Percentiles rank a stretch among this genome's conserved stretches.
Evolutionary conservation across 345 rosid genomes (phyloP).

Genomic region (Brassica carinata): DNA sequence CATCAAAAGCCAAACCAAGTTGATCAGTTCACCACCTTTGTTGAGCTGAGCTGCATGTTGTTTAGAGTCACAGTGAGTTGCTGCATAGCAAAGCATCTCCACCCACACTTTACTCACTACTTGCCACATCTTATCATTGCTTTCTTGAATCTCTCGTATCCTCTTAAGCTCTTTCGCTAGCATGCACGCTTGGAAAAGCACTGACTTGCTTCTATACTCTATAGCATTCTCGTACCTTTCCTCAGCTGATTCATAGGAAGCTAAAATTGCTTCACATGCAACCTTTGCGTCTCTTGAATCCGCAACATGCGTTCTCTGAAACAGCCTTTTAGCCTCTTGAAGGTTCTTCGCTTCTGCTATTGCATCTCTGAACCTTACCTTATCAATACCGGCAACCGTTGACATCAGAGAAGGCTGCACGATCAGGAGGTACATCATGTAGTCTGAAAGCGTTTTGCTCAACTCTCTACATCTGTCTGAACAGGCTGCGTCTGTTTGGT

Average conservation of each 20-base stretch:
- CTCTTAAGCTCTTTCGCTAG: slow-evolving; percentile 47
- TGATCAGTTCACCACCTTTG: slow-evolving; percentile 52
- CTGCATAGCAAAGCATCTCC: slow-evolving; percentile 35
- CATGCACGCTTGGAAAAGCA: slow-evolving; percentile 50
- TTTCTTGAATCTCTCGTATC: neutral
- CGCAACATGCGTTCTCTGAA: neutral
- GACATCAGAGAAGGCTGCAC: neutral
- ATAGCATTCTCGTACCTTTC: neutral
- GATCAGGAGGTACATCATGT: neutral
- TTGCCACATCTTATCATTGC: slow-evolving; percentile 9
- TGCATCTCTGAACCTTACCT: neutral
- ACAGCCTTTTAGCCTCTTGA: neutral
- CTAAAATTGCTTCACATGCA: neutral
- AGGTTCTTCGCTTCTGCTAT: neutral
- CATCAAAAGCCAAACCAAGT: slow-evolving; percentile 54
- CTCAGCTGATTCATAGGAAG: neutral
- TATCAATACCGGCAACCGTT: neutral
- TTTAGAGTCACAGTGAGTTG: slow-evolving; percentile 24
- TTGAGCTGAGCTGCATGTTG: slow-evolving; percentile 47
- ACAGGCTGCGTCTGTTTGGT: neutral
- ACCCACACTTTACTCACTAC: slow-evolving; percentile 34
- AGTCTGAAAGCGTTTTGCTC: neutral
- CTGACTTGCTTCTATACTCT: slow-evolving; percentile 31
- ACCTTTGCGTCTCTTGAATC: neutral
- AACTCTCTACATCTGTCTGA: neutral